A percentile compares a stretch with the other conserved stretches of the same genome.
These are phyloP conservation scores for Colletotrichum sp. DNA, from an alignment of 2,329 filamentous ascomycete genomes.

Conservation along the genomic window DNA sequence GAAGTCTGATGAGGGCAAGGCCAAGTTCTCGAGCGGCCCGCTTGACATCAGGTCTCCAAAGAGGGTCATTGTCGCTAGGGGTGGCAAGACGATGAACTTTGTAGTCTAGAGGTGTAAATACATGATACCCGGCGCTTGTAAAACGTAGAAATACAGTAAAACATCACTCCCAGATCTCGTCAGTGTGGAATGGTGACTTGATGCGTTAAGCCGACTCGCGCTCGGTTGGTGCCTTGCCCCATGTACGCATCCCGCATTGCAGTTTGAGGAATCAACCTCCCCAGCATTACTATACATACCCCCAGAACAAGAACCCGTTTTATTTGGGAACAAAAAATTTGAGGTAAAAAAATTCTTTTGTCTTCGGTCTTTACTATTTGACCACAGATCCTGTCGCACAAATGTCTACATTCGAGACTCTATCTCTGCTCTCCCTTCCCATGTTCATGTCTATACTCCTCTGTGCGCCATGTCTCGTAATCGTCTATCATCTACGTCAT, in stretches of 20 bases:
- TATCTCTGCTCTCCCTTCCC: neutral
- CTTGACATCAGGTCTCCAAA: constrained; percentile 58
- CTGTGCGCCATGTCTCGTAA: neutral
- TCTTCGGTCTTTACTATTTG: neutral
- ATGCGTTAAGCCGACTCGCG: neutral
- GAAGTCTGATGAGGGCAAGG: constrained; percentile 62
- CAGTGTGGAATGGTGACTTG: neutral
- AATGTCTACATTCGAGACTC: neutral
- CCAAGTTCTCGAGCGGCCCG: constrained; percentile 54
- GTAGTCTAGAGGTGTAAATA: constrained; percentile 49
- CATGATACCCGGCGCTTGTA: constrained; percentile 18
- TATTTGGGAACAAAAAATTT: neutral
- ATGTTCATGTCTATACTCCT: neutral
- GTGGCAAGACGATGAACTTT: constrained; percentile 77
- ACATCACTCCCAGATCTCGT: neutral
- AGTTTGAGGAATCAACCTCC: neutral
- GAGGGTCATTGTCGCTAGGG: constrained; percentile 69
- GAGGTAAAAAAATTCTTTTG: fast-evolving
- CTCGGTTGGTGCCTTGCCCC: neutral
- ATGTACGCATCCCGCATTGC: neutral
- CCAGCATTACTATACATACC: neutral
- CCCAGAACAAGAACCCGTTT: no score
- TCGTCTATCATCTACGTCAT: neutral
- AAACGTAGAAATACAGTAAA: neutral
- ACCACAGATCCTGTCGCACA: neutral